Base-by-base conservation (phyloP, 345 rosid genomes). In the Psidium guajava region DNA sequence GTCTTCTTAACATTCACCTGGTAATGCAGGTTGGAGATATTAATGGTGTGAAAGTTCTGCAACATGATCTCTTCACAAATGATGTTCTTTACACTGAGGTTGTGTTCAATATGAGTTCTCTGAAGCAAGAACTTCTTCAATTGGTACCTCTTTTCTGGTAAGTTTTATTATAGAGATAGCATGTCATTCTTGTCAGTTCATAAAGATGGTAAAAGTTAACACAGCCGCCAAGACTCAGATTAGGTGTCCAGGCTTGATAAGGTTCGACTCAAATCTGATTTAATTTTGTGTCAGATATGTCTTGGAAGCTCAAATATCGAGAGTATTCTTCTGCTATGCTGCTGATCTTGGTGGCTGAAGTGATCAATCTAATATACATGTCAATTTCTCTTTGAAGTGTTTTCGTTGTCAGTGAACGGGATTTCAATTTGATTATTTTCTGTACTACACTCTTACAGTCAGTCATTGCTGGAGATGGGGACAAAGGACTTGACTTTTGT, bases 391-490 rank as follows among this genome's bases (percentile, higher is more conserved):
- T 69, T 69, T 36, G 47, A 69, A 69, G 24, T 36, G 80, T 47
- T 36, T 69, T 69, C 47, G 36, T 69, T 69, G 80, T 69, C 22
- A 36, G 80, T 69, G 75, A 64, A 64, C 11, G 6, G 25, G 47
- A 69, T 69, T 69, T 69, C 21, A 69, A 69, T 69, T 36, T 69
- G 80, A 69, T 36, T 69, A 24, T 69, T 69, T 69, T 69, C 24
- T 32, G 69, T 58, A 82, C 83, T 58, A 69, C 80, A 69, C 80
- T 69, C 80, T 69, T 86, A 84, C 98, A 96, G 99, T 89, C 99
- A 96, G 83, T 95, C 99, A 47, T 91, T 97, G 92, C 87, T 95
- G 88, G 99, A 97, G 94, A 97, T 97, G 99, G 99, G 99, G 86
- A 94, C 99, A 83, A 92, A 93, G 88, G 95, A 97, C 91, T 89